Evolutionary conservation across 192 early-diverging fungal genomes (phyloP).

Genomic region (Coemansia sp.): DNA sequence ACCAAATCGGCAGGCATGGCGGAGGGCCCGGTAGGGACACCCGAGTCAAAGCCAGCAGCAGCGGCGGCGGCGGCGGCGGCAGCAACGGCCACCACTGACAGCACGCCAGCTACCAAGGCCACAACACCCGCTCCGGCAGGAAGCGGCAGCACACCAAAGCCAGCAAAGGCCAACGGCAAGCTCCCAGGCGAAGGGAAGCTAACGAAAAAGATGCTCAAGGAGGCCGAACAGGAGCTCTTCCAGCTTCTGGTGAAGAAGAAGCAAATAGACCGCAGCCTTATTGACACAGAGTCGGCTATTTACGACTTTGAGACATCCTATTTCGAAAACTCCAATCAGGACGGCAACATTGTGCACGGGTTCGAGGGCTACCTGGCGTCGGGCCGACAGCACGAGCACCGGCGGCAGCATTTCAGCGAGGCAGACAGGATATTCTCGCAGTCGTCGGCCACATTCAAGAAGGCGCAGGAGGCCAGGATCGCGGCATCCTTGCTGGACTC

Average conservation of each 20-base stretch:
- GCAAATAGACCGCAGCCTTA: conserved; percentile 69
- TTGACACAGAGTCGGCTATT: conserved; percentile 72
- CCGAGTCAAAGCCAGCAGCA: not conserved
- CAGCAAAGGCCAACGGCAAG: conserved; percentile 7
- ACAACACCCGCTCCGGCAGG: not conserved
- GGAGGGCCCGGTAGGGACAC: not conserved
- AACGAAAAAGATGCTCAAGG: conserved; percentile 56
- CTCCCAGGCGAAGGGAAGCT: conserved; percentile 28
- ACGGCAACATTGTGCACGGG: conserved; percentile 85
- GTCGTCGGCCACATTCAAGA: conserved; percentile 59
- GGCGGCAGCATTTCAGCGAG: conserved; percentile 64
- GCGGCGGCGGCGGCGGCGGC: not conserved
- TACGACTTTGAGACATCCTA: conserved; percentile 87
- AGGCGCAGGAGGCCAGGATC: conserved; percentile 47
- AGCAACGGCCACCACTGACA: not conserved
- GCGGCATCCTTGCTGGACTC: conserved; percentile 45
- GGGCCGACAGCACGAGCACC: conserved; percentile 56
- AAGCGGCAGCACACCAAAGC: not conserved
- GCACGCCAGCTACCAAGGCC: not conserved
- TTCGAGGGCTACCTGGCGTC: conserved; percentile 82
- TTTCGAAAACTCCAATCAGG: conserved; percentile 77
- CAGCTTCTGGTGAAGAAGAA: conserved; percentile 75
- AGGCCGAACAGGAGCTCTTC: conserved; percentile 73
- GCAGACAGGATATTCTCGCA: conserved; percentile 82
- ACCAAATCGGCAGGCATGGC: too few relatives aligned